phyloP scores from a whole-genome alignment of 441 rosid genomes.

The Corymbia calophylla region DNA sequence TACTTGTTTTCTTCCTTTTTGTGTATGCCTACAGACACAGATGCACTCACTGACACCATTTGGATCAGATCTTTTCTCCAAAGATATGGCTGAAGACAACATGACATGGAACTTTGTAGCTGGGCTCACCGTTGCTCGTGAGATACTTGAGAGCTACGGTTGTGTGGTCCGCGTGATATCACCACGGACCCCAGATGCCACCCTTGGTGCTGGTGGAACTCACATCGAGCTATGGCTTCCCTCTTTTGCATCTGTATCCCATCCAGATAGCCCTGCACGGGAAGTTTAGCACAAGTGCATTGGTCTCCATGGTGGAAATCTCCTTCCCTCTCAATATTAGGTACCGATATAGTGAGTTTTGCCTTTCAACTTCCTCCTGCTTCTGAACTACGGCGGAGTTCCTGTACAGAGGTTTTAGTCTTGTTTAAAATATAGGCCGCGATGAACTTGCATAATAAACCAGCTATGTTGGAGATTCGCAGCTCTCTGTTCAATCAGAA shows the following conservation, averaged over 20 bases:
- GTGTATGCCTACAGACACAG: conserved; percentile 57
- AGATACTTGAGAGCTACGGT: conserved; percentile 83
- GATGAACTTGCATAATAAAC: background rate
- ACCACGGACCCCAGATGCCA: conserved; percentile 52
- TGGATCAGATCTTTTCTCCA: conserved; percentile 62
- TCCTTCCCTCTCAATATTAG: background rate
- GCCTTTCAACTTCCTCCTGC: background rate
- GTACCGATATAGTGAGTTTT: background rate
- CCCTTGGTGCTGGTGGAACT: conserved; percentile 79
- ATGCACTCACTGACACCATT: conserved; percentile 77
- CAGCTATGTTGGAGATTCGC: background rate
- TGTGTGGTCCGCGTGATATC: conserved; percentile 80
- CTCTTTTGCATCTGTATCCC: conserved; percentile 32
- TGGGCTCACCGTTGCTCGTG: conserved; percentile 80
- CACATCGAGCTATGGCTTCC: conserved; percentile 86
- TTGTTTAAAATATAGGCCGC: background rate
- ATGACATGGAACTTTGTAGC: conserved; percentile 97
- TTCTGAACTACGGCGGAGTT: background rate
- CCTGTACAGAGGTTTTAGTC: background rate
- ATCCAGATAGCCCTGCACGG: conserved; percentile 9
- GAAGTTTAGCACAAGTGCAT: conserved; percentile 11
- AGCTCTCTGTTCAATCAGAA: background rate
- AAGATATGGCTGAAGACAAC: conserved; percentile 84
- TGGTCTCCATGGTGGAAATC: background rate
- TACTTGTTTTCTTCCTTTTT: background rate